Evolutionary conservation across 2,329 filamentous ascomycete genomes (phyloP), one percentile per base, ranked within the genome.

Genomic region (Colletotrichum sojae): DNA sequence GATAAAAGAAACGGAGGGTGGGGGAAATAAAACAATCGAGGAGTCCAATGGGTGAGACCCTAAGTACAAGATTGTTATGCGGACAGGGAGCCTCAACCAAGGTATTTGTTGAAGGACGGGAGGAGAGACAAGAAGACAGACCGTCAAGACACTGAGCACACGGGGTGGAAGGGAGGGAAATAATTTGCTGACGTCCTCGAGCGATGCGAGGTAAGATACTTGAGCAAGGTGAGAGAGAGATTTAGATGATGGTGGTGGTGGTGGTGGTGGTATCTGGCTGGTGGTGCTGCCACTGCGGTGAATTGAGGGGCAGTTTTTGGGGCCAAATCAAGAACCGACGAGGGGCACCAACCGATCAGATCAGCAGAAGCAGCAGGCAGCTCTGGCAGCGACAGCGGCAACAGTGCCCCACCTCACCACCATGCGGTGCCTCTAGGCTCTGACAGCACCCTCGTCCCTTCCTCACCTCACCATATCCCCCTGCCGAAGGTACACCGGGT

Each of bases 21-120:
- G 31, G 45, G 16, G 45, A 67, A 49, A 16, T 31, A 56, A 64
- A 65, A 31, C 18, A 36, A 36, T 36, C 46, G 20, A 56, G 48
- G 51, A 49, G 62, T 49, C 45, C 61, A 51, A 65, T 57, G 54
- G 56, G 63, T 56, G 55, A 66, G 63, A 66, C 63, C 56, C 56
- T 61, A 43, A 60, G 18, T 60, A 36, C 39, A 61, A 51, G 55
- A 36, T 51, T 25, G 3, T 56, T 52, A 69, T 67, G 67, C 67
- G 66, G 55, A 60, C 36, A 64, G 55, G 62, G 51, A 60, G 63
- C 49, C 67, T 69, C 62, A 61, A 43, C 39, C 49, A 60, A 62
- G 61, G 43, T 55, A 61, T 69, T 69, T 66, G 67, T 69, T 69
- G 67, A 67, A 66, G 61, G 66, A 58, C 31, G 48, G 60, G 60